These are phyloP conservation scores for Cyclocybe aegerita DNA, from an alignment of 768 basidiomycete species.

Conservation along the genomic window DNA sequence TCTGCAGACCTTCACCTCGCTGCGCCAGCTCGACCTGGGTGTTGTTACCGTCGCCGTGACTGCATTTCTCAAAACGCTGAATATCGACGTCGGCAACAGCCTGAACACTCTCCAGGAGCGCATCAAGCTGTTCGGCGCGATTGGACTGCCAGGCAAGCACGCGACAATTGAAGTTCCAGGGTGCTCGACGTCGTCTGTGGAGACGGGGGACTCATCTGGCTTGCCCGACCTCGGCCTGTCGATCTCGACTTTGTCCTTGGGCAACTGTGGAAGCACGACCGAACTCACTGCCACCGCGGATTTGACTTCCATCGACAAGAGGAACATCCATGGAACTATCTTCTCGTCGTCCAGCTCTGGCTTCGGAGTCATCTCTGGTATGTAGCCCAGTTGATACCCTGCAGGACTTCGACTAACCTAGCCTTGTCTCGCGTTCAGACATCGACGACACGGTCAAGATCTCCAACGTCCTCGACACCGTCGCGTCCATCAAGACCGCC, in stretches of 20 bases:
- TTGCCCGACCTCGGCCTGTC: slow-evolving; percentile 32
- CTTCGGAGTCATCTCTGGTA: slow-evolving; percentile 44
- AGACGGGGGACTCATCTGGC: slow-evolving; percentile 27
- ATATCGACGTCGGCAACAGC: slow-evolving; percentile 29
- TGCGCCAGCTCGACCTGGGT: slow-evolving; percentile 25
- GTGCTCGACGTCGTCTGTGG: slow-evolving; percentile 22
- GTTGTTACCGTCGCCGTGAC: slow-evolving; percentile 21
- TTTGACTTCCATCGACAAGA: slow-evolving; percentile 16
- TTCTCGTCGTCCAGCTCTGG: slow-evolving; percentile 36
- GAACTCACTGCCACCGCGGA: slow-evolving; percentile 18
- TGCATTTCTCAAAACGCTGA: slow-evolving; percentile 22
- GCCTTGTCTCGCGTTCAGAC: slow-evolving; percentile 22
- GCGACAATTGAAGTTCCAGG: slow-evolving; percentile 30
- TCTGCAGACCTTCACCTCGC: slow-evolving; percentile 36
- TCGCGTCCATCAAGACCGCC: slow-evolving; percentile 33
- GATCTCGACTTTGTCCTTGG: slow-evolving; percentile 29
- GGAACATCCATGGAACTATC: slow-evolving; percentile 26
- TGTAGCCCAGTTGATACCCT: slow-evolving; percentile 1
- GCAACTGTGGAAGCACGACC: slow-evolving; percentile 22
- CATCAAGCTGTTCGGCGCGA: slow-evolving; percentile 31
- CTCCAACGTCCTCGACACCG: slow-evolving; percentile 35
- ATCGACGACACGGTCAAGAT: slow-evolving; percentile 47
- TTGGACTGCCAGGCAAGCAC: slow-evolving; percentile 31
- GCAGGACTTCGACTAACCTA: background rate
- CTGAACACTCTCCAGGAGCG: slow-evolving; percentile 26